Percentiles rank a stretch among this genome's conserved stretches.
Evolutionary conservation across 139 green algal genomes (phyloP).

Genomic region (Chlamydomonas eustigma): DNA sequence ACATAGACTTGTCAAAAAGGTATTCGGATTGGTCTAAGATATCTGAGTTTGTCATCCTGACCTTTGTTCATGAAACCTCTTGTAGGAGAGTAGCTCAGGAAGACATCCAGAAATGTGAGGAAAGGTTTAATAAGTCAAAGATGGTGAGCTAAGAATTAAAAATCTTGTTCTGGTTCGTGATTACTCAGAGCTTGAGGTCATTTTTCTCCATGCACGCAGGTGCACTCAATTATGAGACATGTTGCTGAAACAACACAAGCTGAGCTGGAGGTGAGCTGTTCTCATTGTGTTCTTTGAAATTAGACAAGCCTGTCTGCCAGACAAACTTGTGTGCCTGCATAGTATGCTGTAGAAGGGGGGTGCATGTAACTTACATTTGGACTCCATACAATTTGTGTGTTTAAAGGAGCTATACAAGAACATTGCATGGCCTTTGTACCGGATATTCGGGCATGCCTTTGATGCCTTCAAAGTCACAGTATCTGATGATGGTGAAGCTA

Average conservation of each 20-base stretch:
- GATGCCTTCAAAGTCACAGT: conserved; percentile 80
- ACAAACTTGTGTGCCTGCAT: no score
- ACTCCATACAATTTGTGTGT: no score
- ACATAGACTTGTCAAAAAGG: conserved; percentile 99
- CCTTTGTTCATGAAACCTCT: no score
- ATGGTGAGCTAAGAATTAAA: conserved; percentile 76
- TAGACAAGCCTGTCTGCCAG: no score
- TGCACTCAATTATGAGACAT: conserved; percentile 98
- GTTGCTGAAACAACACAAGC: conserved; percentile 84
- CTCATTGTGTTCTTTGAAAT: no score
- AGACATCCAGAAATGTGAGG: conserved; percentile 88
- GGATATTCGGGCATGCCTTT: conserved; percentile 89
- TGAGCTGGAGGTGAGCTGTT: conserved; percentile 63
- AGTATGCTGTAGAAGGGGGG: no score
- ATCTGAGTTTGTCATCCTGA: no score
- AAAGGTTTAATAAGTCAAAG: conserved; percentile 95
- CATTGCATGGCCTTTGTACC: conserved; percentile 94
- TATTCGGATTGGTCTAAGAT: no score
- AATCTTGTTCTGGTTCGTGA: no score
- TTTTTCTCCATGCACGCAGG: no score
- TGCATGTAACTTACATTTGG: no score
- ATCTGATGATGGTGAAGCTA: conserved; percentile 32
- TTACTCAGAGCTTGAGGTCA: no score
- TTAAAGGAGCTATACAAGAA: conserved; percentile 87
- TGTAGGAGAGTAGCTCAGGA: conserved; percentile 85